These are phyloP conservation scores for Heritiera littoralis DNA, from an alignment of 345 rosid species.

Conservation along the genomic window DNA sequence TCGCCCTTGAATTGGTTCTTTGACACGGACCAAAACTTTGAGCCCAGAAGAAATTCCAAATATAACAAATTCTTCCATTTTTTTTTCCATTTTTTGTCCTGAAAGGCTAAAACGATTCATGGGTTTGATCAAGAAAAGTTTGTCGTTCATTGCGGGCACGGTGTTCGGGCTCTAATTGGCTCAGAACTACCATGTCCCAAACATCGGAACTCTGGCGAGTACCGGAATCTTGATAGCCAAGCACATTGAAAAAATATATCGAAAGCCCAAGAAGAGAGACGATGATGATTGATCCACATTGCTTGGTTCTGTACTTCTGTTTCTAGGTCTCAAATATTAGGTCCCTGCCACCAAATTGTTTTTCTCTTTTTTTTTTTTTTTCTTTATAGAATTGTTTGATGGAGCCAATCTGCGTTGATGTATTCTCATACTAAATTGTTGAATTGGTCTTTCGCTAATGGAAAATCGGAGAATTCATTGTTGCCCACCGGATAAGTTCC, in stretches of 20 bases:
- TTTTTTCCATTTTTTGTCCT: too few relatives aligned
- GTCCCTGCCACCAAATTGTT: not conserved
- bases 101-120: too few relatives aligned
- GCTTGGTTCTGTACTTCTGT: not conserved
- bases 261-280: slow-evolving; percentile 59
- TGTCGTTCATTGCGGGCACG: slow-evolving; percentile 42
- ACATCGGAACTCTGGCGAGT: slow-evolving; percentile 47
- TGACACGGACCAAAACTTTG: too few relatives aligned
- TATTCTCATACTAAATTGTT: not conserved
- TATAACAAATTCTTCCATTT: too few relatives aligned
- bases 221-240: slow-evolving; percentile 49
- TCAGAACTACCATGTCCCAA: slow-evolving; percentile 71
- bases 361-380: not conserved
- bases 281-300: slow-evolving; percentile 25
- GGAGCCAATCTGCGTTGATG: too few relatives aligned
- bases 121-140: too few relatives aligned
- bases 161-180: slow-evolving; percentile 56
- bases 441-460: not conserved
- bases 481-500: too few relatives aligned
- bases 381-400: too few relatives aligned
- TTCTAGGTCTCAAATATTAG: not conserved
- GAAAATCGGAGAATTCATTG: not conserved
- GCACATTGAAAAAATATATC: slow-evolving; percentile 62
- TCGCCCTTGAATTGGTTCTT: too few relatives aligned
- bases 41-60: too few relatives aligned